These are phyloP conservation scores for Beauveria medogensis DNA, from an alignment of 2,329 filamentous ascomycete genomes.

Conservation along the genomic window DNA sequence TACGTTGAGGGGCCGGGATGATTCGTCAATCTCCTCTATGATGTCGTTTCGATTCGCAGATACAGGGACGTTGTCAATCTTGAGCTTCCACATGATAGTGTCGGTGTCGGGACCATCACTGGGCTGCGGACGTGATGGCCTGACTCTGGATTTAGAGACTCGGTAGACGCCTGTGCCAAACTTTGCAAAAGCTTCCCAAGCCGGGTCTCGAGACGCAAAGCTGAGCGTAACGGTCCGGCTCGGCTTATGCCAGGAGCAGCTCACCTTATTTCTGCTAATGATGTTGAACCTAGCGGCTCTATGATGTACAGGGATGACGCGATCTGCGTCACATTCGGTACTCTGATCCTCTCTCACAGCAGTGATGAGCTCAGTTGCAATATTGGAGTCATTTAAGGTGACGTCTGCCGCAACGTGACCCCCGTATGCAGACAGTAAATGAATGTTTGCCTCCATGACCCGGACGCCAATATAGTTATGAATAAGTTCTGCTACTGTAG, in stretches of 20 bases:
- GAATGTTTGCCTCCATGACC: neutral
- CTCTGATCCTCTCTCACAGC: neutral
- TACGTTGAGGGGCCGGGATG: neutral
- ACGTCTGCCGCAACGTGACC: neutral
- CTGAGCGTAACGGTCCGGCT: neutral
- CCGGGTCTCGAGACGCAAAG: neutral
- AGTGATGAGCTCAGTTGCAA: neutral
- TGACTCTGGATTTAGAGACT: neutral
- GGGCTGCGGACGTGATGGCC: neutral
- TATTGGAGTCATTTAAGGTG: neutral
- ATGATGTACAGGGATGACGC: neutral
- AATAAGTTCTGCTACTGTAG: neutral
- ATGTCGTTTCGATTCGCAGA: neutral
- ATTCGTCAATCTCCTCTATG: neutral
- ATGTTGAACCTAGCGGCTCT: neutral
- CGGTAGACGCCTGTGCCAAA: neutral
- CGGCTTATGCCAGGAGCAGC: conserved; percentile 10
- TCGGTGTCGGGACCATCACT: neutral
- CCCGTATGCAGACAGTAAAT: neutral
- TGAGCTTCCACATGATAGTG: neutral
- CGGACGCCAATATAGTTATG: neutral
- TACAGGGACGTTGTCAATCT: neutral
- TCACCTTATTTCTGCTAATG: neutral
- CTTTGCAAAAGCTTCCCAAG: neutral
- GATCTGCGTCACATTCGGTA: neutral